Base-by-base conservation (phyloP, 2,329 filamentous ascomycete species). In the Beauveria sp. region DNA sequence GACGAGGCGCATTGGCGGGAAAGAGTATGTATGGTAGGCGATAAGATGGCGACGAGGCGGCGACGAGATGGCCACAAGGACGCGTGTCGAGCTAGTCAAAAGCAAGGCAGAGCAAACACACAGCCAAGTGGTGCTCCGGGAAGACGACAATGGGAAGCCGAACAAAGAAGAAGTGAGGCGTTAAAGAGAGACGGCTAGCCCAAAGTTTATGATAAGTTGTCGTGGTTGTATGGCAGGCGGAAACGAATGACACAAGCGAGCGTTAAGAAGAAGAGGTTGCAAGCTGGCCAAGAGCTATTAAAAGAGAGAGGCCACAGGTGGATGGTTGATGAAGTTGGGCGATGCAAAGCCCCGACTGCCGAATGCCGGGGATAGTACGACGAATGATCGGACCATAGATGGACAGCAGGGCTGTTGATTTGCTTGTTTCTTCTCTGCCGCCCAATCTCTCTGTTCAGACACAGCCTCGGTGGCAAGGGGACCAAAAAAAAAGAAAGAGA, bases 191-290 rank as follows among this genome's bases (percentile, higher is more conserved):
- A 22, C 9, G 43, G 12, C 18, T 20, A 16, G 43, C 20, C 5
- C 8, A 24, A 24, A 48, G 44, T 44, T 5, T 28, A 22, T 20
- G 6, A 24, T 12, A 8, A 37, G 16, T 24, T 37, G n/a, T 37
- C 30, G 22, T 37, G 24, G 22, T 43, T 43, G 37, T 34, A 55
- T 24, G 28, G 37, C 26, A 26, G 40, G 18, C 30, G 30, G 10
- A 34, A 59, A 59, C 56, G 56, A 59, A 44, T 14, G 56, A 59
- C 56, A 46, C 46, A 53, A 41, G 26, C 56, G n/a, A 46, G 47
- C 14, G 26, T 41, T 52, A 41, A 3, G 28, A 34, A 34, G 30
- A 34, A 34, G 30, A 37, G 48, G 37, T 12, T n/a, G 18, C 24
- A 46, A n/a, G 22, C 22, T 51, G 34, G 16, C 30, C 34, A n/a